phyloP scores from a whole-genome alignment of 2,329 filamentous ascomycete genomes.

The Emergomyces africanus region DNA sequence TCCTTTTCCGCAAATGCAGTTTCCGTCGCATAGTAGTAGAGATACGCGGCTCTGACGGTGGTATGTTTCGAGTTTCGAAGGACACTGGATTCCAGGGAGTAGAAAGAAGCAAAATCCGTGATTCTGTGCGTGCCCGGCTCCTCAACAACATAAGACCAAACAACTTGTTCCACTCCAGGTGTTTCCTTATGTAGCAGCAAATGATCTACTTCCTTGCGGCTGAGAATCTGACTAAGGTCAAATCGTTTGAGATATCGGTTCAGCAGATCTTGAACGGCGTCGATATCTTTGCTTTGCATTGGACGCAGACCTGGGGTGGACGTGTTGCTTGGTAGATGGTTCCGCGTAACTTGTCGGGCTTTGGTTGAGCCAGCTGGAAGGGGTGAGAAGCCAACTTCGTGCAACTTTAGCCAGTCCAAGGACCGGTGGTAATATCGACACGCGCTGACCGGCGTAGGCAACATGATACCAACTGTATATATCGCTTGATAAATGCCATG shows the following conservation, averaged over 20 bases:
- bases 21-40: slow-evolving; percentile 94
- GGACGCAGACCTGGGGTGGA: slow-evolving; percentile 61
- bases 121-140: slow-evolving; percentile 59
- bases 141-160: slow-evolving; percentile 90
- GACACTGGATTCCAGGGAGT: slow-evolving; percentile 83
- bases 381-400: slow-evolving; percentile 87
- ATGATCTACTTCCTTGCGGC: slow-evolving; percentile 68
- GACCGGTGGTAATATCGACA: slow-evolving; percentile 93
- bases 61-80: slow-evolving; percentile 70
- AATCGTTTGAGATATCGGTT: slow-evolving; percentile 67
- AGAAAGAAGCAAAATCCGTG: slow-evolving; percentile 96
- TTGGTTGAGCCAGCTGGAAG: slow-evolving; percentile 74
- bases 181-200: slow-evolving; percentile 66
- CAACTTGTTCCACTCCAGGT: slow-evolving; percentile 59
- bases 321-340: slow-evolving; percentile 64
- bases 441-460: slow-evolving; percentile 84
- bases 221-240: slow-evolving; percentile 73
- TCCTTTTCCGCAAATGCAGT: slow-evolving; percentile 48
- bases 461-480: slow-evolving; percentile 82
- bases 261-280: slow-evolving; percentile 60
- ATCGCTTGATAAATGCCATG: slow-evolving; percentile 86
- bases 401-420: slow-evolving; percentile 90
- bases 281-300: slow-evolving; percentile 69
- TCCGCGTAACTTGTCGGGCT: slow-evolving; percentile 72
- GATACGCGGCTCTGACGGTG: slow-evolving; percentile 76